Percentiles rank a stretch among this genome's conserved stretches.
Conservation (phyloP, 768 basidiomycete genomes). For the Rhodotorula kratochvilovae region DNA sequence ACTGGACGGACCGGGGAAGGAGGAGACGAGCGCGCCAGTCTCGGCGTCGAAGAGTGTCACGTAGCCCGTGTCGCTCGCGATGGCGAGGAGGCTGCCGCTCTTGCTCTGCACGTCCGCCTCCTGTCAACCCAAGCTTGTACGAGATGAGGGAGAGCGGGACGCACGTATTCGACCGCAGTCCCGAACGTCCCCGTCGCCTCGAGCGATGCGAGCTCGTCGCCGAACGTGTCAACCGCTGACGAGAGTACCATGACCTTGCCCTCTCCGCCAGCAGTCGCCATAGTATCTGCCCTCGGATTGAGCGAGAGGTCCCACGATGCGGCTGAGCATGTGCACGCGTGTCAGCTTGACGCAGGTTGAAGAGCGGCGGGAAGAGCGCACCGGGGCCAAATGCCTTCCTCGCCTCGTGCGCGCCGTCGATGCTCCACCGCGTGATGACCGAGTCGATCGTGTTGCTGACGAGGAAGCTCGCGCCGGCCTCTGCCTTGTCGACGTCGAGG, state of each 20-base stretch:
- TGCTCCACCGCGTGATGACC: conserved; percentile 31
- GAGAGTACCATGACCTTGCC: conserved; percentile 24
- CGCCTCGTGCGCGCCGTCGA: conserved; percentile 28
- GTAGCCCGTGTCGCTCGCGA: conserved; percentile 32
- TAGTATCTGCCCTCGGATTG: conserved; percentile 9
- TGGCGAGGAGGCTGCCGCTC: conserved; percentile 21
- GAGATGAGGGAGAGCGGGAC: neutral
- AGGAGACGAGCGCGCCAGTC: conserved; percentile 29
- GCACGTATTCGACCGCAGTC: conserved; percentile 29
- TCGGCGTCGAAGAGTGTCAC: conserved; percentile 35
- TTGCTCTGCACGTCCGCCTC: neutral
- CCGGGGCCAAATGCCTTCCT: conserved; percentile 36
- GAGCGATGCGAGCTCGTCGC: conserved; percentile 23
- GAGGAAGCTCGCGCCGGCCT: conserved; percentile 20
- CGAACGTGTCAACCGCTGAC: conserved; percentile 29
- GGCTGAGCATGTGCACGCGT: neutral
- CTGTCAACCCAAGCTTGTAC: too few species aligned
- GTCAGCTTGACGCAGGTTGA: too few species aligned
- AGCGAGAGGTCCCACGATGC: conserved; percentile 35
- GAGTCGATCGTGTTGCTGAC: conserved; percentile 35
- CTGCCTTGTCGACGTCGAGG: conserved; percentile 32
- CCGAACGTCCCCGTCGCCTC: conserved; percentile 33
- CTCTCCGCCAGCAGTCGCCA: conserved; percentile 30
- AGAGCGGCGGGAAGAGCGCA: neutral
- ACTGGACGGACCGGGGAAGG: conserved; percentile 33